Evolutionary conservation across 306 rosid species (phyloP), one percentile per base, ranked within the genome.

Genomic region (Alnus glutinosa): DNA sequence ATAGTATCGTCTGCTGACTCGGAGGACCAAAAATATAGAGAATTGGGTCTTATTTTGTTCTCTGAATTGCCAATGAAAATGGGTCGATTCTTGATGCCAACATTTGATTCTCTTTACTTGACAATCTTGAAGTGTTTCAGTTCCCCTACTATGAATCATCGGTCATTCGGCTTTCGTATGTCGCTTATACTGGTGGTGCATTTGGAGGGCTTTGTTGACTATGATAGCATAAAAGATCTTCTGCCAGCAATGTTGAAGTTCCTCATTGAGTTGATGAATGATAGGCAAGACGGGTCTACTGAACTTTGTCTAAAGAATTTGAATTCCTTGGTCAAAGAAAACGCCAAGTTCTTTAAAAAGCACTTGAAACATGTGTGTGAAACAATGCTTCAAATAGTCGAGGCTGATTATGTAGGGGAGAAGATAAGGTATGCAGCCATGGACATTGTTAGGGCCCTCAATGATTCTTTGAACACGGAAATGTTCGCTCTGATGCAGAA

Each of bases 41-140:
- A 19, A 19, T 71, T 70, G 55, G 86, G 83, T 70, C 61, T 83
- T 23, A 7, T 7, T 47, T 1, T 83, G 46, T 42, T 83, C 30
- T 4, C n/a, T 15, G 58, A 37, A 49, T 1, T 78, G 11, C 80
- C 86, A 0, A 13, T 58, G 54, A 42, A 18, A 7, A 30, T 58
- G 32, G 66, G 34, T 19, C 32, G 7, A 30, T 18, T 19, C 12
- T 58, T 58, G 66, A 58, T 1, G 66, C 66, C 49, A 70, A 61
- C 8, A 49, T 70, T 30, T 34, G 8, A n/a, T 7, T 14, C 55
- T 7, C 63, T 79, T 5, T 9, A 51, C 10, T 5, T 0, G 2
- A 54, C 2, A 4, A 3, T 75, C 55, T 14, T 8, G 19, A 0
- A n/a, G 46, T 28, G 58, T 5, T 3, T 8, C 28, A 46, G 52